phyloP scores from a whole-genome alignment of 192 early-diverging fungal species.

The Backusella mclennaniae region DNA sequence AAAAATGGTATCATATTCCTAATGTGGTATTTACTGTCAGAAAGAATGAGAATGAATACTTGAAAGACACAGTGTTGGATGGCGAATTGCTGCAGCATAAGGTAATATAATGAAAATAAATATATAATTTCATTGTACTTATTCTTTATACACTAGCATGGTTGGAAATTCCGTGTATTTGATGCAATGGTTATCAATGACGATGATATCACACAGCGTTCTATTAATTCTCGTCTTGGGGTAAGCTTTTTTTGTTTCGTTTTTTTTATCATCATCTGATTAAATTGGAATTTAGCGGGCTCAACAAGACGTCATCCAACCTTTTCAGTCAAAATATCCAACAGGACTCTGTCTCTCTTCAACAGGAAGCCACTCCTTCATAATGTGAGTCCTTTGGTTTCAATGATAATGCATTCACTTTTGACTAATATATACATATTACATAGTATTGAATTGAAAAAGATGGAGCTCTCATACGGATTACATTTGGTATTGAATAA shows the following conservation, averaged over 20 bases:
- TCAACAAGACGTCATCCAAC: slow-evolving; percentile 58
- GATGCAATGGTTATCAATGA: slow-evolving; percentile 66
- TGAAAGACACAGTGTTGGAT: slow-evolving; percentile 70
- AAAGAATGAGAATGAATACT: slow-evolving; percentile 42
- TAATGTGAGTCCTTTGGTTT: slow-evolving; percentile 41
- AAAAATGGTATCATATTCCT: slow-evolving; percentile 59
- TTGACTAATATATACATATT: neutral
- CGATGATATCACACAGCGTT: slow-evolving; percentile 48
- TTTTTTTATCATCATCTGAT: neutral
- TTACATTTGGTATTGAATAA: slow-evolving; percentile 57
- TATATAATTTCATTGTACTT: neutral
- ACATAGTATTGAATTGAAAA: slow-evolving; percentile 56
- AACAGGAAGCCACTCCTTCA: slow-evolving; percentile 39
- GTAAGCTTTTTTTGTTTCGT: slow-evolving; percentile 38
- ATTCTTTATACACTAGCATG: slow-evolving; percentile 24
- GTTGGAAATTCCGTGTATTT: slow-evolving; percentile 52
- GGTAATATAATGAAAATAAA: slow-evolving; percentile 17
- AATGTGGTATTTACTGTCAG: slow-evolving; percentile 54
- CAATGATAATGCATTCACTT: neutral
- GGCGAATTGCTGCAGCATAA: slow-evolving; percentile 71
- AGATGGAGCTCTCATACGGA: slow-evolving; percentile 58
- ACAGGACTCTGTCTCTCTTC: slow-evolving; percentile 18
- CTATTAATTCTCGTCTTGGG: slow-evolving; percentile 64
- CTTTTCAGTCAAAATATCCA: slow-evolving; percentile 45
- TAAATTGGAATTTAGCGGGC: slow-evolving; percentile 44